phyloP scores from a whole-genome alignment of 208 protist genomes.

The Angomonas ambiguus region DNA sequence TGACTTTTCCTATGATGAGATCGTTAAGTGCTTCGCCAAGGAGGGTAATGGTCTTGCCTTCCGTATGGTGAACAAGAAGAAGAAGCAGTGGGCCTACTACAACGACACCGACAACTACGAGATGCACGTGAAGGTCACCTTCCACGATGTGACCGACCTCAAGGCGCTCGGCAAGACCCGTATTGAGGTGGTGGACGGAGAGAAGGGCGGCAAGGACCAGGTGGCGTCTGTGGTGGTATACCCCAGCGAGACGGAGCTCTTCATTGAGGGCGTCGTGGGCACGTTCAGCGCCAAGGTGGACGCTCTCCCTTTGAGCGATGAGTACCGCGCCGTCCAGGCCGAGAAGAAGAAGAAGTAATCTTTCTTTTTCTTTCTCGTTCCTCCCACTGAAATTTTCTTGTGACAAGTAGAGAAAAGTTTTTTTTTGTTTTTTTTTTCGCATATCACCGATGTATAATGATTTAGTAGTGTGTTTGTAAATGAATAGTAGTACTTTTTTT shows the following conservation, averaged over 20 bases:
- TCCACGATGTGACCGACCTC: slow-evolving; percentile 72
- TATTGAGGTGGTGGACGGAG: slow-evolving; percentile 36
- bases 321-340: slow-evolving; percentile 39
- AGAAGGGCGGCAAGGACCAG: slow-evolving; percentile 49
- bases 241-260: slow-evolving; percentile 74
- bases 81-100: slow-evolving; percentile 84
- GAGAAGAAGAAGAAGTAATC: slow-evolving; percentile 24
- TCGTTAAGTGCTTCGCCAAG: slow-evolving; percentile 57
- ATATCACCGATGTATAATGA: neutral
- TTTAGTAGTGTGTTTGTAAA: neutral
- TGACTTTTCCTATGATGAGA: slow-evolving; percentile 61
- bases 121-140: slow-evolving; percentile 75
- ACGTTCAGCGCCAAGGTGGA: slow-evolving; percentile 79
- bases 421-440: slow-evolving; percentile 12
- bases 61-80: slow-evolving; percentile 78
- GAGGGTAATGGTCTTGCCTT: slow-evolving; percentile 81
- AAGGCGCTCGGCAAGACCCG: slow-evolving; percentile 66
- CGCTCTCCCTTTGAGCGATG: slow-evolving; percentile 56
- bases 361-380: slow-evolving; percentile 8
- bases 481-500: too few relatives aligned
- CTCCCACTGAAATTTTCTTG: neutral
- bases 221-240: slow-evolving; percentile 61
- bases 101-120: slow-evolving; percentile 85
- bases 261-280: slow-evolving; percentile 78
- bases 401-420: neutral